These are phyloP conservation scores for Flaveria robusta DNA, from an alignment of 129 eudicot genomes.

Conservation along the genomic window DNA sequence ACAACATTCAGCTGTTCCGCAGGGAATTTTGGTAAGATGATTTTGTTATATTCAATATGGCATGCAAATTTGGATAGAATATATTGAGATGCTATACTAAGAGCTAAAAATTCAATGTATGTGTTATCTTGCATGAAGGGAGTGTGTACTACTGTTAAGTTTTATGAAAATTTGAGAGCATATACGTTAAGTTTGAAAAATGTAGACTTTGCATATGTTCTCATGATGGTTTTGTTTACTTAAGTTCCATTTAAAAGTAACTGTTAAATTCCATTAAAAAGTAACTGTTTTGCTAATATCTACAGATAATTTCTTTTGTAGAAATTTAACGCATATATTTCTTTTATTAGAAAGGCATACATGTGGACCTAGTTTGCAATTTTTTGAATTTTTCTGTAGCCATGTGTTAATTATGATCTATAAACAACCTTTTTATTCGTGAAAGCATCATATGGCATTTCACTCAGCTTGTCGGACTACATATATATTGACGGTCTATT, in stretches of 20 bases:
- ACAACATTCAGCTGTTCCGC: slow-evolving; percentile 99
- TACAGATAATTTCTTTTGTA: too few relatives aligned
- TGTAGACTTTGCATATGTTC: background rate
- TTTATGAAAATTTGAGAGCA: background rate
- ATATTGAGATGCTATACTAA: background rate
- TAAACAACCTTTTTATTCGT: too few relatives aligned
- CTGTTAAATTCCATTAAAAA: too few relatives aligned
- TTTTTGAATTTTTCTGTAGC: too few relatives aligned
- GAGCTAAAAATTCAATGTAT: background rate
- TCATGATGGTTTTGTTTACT: background rate
- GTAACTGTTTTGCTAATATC: background rate
- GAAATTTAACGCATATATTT: too few relatives aligned
- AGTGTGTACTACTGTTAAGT: background rate
- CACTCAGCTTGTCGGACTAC: too few relatives aligned
- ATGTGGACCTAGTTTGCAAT: too few relatives aligned
- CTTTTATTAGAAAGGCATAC: too few relatives aligned
- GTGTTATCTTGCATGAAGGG: background rate
- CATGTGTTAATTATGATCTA: too few relatives aligned
- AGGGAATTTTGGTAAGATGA: slow-evolving; percentile 74
- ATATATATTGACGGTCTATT: too few relatives aligned
- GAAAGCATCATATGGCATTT: too few relatives aligned
- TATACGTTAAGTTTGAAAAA: background rate
- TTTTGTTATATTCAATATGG: slow-evolving; percentile 2
- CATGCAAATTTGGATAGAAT: slow-evolving; percentile 3
- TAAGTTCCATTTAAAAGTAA: too few relatives aligned